Conservation (phyloP, 2,329 filamentous ascomycete genomes). For the Fusarium sp. region DNA sequence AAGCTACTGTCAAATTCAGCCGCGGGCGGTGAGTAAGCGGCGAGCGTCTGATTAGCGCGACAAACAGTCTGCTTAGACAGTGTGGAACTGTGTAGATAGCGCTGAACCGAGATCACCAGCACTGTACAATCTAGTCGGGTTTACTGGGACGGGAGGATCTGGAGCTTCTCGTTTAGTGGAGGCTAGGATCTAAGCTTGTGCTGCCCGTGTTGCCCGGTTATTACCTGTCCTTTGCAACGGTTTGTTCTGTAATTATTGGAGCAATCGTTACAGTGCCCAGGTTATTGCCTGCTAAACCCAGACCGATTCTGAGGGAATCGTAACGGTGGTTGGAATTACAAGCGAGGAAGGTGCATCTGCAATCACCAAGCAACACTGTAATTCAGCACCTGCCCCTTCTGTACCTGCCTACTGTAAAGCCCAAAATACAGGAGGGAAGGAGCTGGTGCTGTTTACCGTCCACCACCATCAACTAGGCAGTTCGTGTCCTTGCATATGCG, state of each 20-base stretch:
- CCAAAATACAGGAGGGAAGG: not conserved
- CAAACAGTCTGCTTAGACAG: not conserved
- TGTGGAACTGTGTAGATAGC: not conserved
- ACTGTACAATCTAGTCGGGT: not conserved
- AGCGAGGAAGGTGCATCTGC: not conserved
- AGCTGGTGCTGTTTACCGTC: not conserved
- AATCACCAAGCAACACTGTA: not conserved
- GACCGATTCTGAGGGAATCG: not conserved
- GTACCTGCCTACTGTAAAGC: not conserved
- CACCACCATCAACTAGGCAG: not conserved
- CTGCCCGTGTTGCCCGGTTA: not conserved
- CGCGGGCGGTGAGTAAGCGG: conserved; percentile 47
- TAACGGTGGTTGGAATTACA: not conserved
- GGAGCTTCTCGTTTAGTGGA: not conserved
- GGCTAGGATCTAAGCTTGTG: not conserved
- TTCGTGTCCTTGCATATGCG: not conserved
- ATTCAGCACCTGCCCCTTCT: not conserved
- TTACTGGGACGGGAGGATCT: not conserved
- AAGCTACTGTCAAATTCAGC: conserved; percentile 38
- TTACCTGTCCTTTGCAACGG: not conserved
- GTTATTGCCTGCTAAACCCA: not conserved
- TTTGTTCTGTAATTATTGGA: not conserved
- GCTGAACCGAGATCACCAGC: accelerated
- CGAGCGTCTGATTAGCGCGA: conserved; percentile 38
- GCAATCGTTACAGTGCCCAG: not conserved